Evolutionary conservation across 2,329 filamentous ascomycete genomes (phyloP).

Genomic region (Periconia digitata): DNA sequence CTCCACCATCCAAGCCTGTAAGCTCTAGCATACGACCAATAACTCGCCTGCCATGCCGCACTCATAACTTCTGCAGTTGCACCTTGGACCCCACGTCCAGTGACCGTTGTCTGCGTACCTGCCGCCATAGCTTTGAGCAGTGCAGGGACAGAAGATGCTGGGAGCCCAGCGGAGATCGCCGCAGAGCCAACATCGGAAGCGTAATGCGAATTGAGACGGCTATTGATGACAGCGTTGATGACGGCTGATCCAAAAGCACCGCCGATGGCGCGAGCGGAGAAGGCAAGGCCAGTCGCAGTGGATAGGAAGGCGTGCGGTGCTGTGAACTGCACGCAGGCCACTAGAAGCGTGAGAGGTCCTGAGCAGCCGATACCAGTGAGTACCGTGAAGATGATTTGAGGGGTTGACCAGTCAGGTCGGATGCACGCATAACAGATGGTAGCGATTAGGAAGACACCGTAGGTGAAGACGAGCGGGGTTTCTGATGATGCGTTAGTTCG

Average conservation of each 20-base stretch:
- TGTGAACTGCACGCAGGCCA: conserved; percentile 35
- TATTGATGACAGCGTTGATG: conserved; percentile 32
- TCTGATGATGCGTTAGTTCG: conserved; percentile 10
- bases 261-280: conserved; percentile 36
- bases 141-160: conserved; percentile 16
- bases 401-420: conserved; percentile 23
- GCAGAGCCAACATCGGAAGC: conserved; percentile 21
- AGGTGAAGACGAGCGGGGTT: conserved; percentile 28
- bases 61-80: conserved; percentile 19
- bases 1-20: conserved; percentile 36
- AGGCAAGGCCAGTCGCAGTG: conserved; percentile 36
- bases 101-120: conserved; percentile 13
- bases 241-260: conserved; percentile 36
- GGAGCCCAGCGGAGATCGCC: conserved; percentile 24
- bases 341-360: conserved; percentile 34
- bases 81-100: conserved; percentile 14
- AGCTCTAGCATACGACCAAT: conserved; percentile 32
- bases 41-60: conserved; percentile 26
- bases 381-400: conserved; percentile 30
- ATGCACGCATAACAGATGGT: conserved; percentile 31
- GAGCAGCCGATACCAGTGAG: conserved; percentile 30
- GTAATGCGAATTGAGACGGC: conserved; percentile 23
- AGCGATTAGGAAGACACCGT: conserved; percentile 29
- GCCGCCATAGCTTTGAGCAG: conserved; percentile 24
- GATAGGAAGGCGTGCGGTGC: conserved; percentile 33